These are phyloP conservation scores for Rhodotorula graminis DNA, from an alignment of 768 basidiomycete genomes.

Conservation along the genomic window DNA sequence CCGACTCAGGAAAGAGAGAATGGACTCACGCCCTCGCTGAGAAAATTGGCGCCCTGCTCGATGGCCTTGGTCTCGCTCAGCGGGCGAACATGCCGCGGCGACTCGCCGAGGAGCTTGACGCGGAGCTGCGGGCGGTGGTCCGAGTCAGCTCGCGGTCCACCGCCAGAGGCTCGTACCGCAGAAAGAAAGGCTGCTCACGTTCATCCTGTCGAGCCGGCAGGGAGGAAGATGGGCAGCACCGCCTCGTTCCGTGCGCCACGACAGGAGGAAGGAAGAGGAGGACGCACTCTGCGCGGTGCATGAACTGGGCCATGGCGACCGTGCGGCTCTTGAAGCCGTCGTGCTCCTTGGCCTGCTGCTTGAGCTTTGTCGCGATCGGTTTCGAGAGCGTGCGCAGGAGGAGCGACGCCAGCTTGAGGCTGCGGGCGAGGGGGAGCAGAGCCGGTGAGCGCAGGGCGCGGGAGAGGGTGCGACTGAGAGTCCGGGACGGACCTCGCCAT, in stretches of 20 bases:
- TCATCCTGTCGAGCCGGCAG: constrained; percentile 11
- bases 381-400: constrained; percentile 30
- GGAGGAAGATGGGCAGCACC: too few relatives aligned
- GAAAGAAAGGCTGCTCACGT: too few relatives aligned
- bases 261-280: not conserved
- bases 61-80: constrained; percentile 34
- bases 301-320: constrained; percentile 29
- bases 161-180: too few relatives aligned
- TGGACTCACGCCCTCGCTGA: constrained; percentile 22
- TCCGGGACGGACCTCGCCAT: not conserved
- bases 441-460: not conserved
- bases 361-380: constrained; percentile 37
- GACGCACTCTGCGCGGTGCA: constrained; percentile 33
- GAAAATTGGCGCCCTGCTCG: constrained; percentile 36
- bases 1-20: not conserved
- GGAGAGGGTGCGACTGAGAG: not conserved
- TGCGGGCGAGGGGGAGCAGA: not conserved
- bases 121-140: constrained; percentile 10
- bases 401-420: constrained; percentile 33
- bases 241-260: not conserved
- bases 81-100: constrained; percentile 33
- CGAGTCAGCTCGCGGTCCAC: not conserved
- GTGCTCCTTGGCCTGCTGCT: constrained; percentile 27
- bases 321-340: constrained; percentile 26
- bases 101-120: constrained; percentile 27